Conservation (phyloP, 2,329 filamentous ascomycete species). For the Cladosporium sp. region DNA sequence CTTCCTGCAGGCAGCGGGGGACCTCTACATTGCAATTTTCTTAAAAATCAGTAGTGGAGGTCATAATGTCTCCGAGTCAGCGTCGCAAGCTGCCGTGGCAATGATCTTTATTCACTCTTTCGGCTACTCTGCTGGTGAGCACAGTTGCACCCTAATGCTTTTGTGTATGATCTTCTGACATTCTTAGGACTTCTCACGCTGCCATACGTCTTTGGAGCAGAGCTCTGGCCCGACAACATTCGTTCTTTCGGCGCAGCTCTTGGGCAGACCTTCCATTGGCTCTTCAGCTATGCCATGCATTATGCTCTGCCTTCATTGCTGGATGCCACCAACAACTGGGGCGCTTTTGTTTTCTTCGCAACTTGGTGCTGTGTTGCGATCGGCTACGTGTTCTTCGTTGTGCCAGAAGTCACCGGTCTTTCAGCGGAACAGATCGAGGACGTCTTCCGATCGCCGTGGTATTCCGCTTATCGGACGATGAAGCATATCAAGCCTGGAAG, state of each 20-base stretch:
- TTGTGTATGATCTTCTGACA: not conserved
- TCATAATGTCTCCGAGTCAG: constrained; percentile 22
- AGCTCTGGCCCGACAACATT: constrained; percentile 44
- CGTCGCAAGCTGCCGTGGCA: constrained; percentile 39
- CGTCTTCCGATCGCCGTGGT: constrained; percentile 31
- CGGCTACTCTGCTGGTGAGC: constrained; percentile 37
- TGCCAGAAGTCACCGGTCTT: constrained; percentile 40
- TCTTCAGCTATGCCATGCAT: constrained; percentile 40
- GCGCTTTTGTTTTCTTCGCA: constrained; percentile 42
- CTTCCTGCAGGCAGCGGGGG: constrained; percentile 36
- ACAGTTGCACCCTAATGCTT: no score
- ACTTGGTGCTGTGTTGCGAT: constrained; percentile 36
- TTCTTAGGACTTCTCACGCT: constrained; percentile 31
- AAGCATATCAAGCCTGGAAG: no score
- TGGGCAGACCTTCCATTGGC: constrained; percentile 39
- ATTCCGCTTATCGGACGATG: no score
- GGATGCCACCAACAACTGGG: constrained; percentile 35
- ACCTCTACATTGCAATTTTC: constrained; percentile 40
- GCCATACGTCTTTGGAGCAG: constrained; percentile 43
- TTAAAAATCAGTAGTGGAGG: constrained; percentile 32
- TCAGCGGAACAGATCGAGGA: constrained; percentile 37
- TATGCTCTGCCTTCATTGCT: constrained; percentile 34
- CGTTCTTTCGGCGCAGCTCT: constrained; percentile 42
- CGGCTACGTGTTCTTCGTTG: constrained; percentile 36
- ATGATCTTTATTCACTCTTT: constrained; percentile 44